These are phyloP conservation scores for Westerdykella ornata DNA, from an alignment of 2,329 filamentous ascomycete genomes.

Conservation along the genomic window DNA sequence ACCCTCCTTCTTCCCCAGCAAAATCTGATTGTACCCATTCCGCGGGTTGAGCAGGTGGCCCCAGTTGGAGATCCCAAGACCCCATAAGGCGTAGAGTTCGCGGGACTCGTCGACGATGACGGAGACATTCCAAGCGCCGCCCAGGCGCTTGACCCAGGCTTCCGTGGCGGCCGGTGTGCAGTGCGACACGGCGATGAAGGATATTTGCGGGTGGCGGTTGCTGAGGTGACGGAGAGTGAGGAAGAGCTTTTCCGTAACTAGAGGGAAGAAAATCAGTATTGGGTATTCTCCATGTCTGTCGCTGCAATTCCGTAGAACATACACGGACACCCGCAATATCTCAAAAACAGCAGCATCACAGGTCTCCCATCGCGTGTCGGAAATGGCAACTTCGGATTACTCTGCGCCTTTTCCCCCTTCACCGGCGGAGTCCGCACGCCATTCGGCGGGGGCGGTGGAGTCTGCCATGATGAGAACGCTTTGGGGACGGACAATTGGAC, in stretches of 20 bases:
- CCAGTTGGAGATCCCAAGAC: constrained; percentile 44
- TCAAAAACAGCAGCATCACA: constrained; percentile 27
- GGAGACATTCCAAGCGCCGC: constrained; percentile 50
- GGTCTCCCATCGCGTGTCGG: constrained; percentile 26
- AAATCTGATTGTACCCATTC: constrained; percentile 32
- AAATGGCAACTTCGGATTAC: constrained; percentile 26
- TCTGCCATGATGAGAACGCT: constrained; percentile 30
- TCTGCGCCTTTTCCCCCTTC: constrained; percentile 23
- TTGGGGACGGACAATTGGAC: constrained; percentile 29
- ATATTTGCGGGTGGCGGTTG: constrained; percentile 47
- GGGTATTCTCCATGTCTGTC: not conserved
- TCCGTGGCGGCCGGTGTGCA: constrained; percentile 51
- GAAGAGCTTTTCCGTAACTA: constrained; percentile 46
- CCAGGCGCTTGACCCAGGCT: constrained; percentile 53
- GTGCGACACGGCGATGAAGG: constrained; percentile 55
- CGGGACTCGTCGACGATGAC: constrained; percentile 53
- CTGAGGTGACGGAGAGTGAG: constrained; percentile 51
- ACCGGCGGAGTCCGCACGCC: constrained; percentile 23
- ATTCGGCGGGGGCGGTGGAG: constrained; percentile 23
- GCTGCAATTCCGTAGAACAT: too few relatives aligned
- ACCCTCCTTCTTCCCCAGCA: constrained; percentile 32
- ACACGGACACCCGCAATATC: constrained; percentile 35
- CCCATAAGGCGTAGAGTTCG: constrained; percentile 54
- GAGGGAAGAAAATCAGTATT: not conserved
- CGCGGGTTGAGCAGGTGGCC: constrained; percentile 30